Base-by-base conservation (phyloP, 1,139 yeast genomes). In the Pichia sp. region DNA sequence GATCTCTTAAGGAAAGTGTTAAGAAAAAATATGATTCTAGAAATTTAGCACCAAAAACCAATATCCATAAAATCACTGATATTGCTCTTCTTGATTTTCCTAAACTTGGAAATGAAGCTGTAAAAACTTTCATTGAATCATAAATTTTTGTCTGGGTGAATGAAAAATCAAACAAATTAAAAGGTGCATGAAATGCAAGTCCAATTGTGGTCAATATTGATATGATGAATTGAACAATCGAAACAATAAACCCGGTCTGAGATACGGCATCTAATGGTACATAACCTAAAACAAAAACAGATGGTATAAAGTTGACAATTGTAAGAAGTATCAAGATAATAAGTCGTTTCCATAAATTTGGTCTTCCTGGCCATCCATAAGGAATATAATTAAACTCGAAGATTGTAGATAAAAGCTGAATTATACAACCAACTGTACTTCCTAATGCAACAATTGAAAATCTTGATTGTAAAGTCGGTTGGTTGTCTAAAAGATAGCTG, bases 1-100 rank as follows among this genome's bases (percentile, higher is more conserved):
- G 94, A 60, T 87, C 96, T 55, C 84, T 74, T 28, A 87, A 62
- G 0, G 96, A 85, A 43, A 87, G 67, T 0, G 94, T 84, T 52
- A 87, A 65, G 56, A 87, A 87, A 58, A 85, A 79, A 61, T 87
- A 87, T 0, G 96, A 87, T 60, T 87, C 96, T 22, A 78, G 64
- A 55, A 82, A 80, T 58, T 87, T 87, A 3, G 89, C 84, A 27
- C 72, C 63, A 57, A 86, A 82, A 0, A 87, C 86, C 28, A 76
- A 65, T 3, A 76, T 48, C 94, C 96, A 86, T 41, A 87, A 64
- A 1, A 78, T 63, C 44, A 71, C 68, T 1, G 95, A 86, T 49
- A 79, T 71, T 48, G 74, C 60, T 43, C 71, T 65, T 42, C 81
- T 78, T 48, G 78, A 68, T 0, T 71, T 69, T 2, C 62, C 62